Evolutionary conservation across 192 early-diverging fungal species (phyloP), one percentile per base, ranked within the genome.

Genomic region (Piromyces sp.): DNA sequence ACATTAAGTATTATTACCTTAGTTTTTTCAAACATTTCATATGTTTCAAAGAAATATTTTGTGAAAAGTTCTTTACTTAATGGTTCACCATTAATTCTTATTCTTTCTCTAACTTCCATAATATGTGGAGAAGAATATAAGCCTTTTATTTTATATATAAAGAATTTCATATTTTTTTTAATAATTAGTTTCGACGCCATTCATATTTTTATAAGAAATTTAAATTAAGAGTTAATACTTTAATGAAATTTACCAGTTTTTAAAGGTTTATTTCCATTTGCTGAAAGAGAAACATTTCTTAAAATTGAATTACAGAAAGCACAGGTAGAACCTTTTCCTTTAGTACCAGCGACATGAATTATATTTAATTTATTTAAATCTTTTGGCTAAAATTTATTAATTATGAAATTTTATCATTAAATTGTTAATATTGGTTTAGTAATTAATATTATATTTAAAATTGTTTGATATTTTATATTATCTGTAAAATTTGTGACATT

Each of bases 51-150:
- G 83, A 96, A 97, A 87, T 97, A 95, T 85, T 94, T 91, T 16
- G 92, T 89, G 86, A 96, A 96, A 22, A 85, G n/a, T 0, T 91
- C 88, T 79, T 92, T 87, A 13, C 89, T 88, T 9, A 99, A 86
- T 17, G 96, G 94, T 30, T 82, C 83, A 1, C 97, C 97, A 84
- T 98, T 89, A 84, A 99, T 96, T 79, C 95, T 89, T 83, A 99
- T 97, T 30, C 97, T 90, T 83, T 99, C 97, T 79, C 96, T 93
- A 12, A 94, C 96, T 80, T 96, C 90, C 80, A 95, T 89, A 79
- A 99, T 86, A 84, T 99, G 97, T 14, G 97, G 97, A 5, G 95
- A 97, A 26, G 96, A 96, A 84, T 91, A 99, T 51, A 97, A 86
- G 30, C 97, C 97, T 68, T 68, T n/a, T n/a, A n/a, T n/a, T n/a